Conservation (phyloP, 305 asterid species). For the Fraxinus greggii region DNA sequence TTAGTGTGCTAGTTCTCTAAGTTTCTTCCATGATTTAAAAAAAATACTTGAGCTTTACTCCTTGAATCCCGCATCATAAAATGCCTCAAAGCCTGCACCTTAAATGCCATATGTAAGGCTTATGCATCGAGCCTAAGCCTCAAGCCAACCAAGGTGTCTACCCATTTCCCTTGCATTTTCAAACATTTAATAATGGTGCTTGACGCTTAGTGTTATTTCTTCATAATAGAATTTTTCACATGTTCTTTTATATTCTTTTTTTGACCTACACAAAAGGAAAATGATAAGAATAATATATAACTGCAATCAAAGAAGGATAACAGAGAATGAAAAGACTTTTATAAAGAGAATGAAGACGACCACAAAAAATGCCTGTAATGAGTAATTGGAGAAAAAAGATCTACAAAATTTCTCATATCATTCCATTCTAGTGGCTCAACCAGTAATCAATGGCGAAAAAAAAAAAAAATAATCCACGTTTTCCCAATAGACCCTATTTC, state of each 20-base stretch:
- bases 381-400: not conserved
- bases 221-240: not conserved
- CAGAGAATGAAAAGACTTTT: not conserved
- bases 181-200: not conserved
- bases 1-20: not conserved
- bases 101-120: not conserved
- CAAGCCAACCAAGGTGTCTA: not conserved
- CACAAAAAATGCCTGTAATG: not conserved
- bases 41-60: not conserved
- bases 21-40: conserved; percentile 9
- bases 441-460: not conserved
- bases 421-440: not conserved
- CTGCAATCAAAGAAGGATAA: not conserved
- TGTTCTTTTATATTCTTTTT: no score
- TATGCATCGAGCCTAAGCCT: not conserved
- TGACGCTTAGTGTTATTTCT: not conserved
- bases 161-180: not conserved
- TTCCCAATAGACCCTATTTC: not conserved
- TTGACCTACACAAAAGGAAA: not conserved
- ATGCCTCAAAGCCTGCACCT: not conserved
- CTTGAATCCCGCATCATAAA: not conserved
- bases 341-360: not conserved
- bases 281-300: no score
- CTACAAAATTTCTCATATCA: not conserved
- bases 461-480: no score